Percentiles rank a stretch among this genome's conserved stretches.
These are phyloP conservation scores for Juglanconis sp. DNA, from an alignment of 2,329 filamentous ascomycete genomes.

Conservation along the genomic window DNA sequence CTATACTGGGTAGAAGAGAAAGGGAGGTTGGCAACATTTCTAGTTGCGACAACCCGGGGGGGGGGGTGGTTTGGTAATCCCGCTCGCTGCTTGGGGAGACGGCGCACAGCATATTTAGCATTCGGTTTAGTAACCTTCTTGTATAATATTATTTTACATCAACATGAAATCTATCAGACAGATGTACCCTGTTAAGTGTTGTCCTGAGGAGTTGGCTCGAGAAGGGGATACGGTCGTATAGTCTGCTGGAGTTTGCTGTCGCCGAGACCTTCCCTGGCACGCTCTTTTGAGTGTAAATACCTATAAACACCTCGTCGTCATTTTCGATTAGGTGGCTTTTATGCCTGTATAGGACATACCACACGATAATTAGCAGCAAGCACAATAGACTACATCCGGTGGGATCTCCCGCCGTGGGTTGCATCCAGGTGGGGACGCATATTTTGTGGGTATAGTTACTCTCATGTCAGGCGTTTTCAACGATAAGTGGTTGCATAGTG, in stretches of 20 bases:
- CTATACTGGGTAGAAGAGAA: not conserved
- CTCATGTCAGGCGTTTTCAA: not conserved
- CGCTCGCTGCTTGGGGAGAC: not conserved
- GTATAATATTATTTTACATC: not conserved
- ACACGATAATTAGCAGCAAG: no score
- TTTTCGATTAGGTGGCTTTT: no score
- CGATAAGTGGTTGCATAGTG: not conserved
- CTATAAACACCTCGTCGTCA: no score
- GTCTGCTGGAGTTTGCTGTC: no score
- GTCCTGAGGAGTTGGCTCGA: not conserved
- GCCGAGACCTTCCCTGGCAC: no score
- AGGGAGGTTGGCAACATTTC: not conserved
- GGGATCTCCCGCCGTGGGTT: no score
- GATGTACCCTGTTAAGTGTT: no score
- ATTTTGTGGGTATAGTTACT: not conserved
- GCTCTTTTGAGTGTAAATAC: no score
- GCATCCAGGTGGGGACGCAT: not conserved
- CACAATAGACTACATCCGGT: no score
- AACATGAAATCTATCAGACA: not conserved
- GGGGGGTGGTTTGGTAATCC: no score
- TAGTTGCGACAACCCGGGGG: not conserved
- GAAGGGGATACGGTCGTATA: not conserved
- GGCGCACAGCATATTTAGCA: not conserved
- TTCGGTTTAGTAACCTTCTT: not conserved
- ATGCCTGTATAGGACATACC: no score